Base-by-base conservation (phyloP, 148 eudicot genomes). In the Persicaria maculosa region DNA sequence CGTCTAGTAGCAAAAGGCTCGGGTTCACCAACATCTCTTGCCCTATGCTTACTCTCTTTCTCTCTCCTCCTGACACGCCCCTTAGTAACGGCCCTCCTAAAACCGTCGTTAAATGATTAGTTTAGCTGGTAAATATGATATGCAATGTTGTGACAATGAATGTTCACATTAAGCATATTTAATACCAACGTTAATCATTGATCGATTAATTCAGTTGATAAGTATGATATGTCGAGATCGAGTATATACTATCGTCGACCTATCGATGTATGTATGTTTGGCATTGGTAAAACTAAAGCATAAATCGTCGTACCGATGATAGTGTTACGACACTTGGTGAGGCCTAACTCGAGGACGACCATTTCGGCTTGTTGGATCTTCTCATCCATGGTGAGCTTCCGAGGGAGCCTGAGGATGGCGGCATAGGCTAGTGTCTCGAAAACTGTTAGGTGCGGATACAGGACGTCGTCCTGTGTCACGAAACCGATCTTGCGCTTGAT, bases 21-120 rank as follows among this genome's bases (percentile, higher is more conserved):
- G 97, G 97, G 75, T 93, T 93, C 74, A 93, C 91, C 47, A 93
- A 17, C 96, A 93, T 87, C 76, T 93, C 97, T 71, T 87, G 90
- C 17, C 97, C 96, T 3, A 93, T 88, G 75, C 93, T 90, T 16
- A 93, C 93, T 73, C 97, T 76, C 57, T 91, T 93, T 40, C 96
- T 84, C 77, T 93, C 98, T 0, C 98, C 98, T 0, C 98, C 98
- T 0, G 98, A 93, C 0, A 91, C 74, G 0, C 98, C 98, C 7
- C 96, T 84, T 9, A 86, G 45, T 1, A 86, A 77, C 0, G 88
- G 78, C 12, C 98, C 96, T 64, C 69, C 69, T 64, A 64, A 31
- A 64, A 25, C 9, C 9, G 31, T 22, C 25, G 25, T 9, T 25
- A 25, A 25, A 10, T 2, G 19, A 5, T 52, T 50, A 50, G 15